A percentile compares a stretch with the other conserved stretches of the same genome.
These are phyloP conservation scores for Dothistroma septosporum DNA, from an alignment of 2,329 filamentous ascomycete genomes.

Conservation along the genomic window DNA sequence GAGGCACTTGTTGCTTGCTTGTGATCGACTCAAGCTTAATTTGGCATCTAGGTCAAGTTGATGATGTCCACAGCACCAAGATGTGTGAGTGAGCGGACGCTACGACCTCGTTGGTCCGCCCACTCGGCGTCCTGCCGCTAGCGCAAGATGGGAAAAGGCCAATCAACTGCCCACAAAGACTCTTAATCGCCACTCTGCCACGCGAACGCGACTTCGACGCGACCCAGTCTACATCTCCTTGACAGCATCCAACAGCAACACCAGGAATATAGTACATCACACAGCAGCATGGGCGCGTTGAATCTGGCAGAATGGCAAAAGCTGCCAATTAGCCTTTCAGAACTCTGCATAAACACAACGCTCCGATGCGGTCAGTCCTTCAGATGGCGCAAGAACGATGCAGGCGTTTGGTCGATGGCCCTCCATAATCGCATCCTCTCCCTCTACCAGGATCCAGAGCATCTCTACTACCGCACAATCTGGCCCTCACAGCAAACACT, in stretches of 20 bases:
- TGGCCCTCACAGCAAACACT: conserved; percentile 43
- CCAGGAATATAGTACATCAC: background rate
- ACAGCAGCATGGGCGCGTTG: conserved; percentile 37
- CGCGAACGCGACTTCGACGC: background rate
- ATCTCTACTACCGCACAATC: conserved; percentile 75
- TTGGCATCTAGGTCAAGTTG: no score
- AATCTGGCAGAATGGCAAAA: conserved; percentile 77
- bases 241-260: background rate
- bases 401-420: conserved; percentile 84
- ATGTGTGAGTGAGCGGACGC: background rate
- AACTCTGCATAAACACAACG: conserved; percentile 92
- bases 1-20: no score
- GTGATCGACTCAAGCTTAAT: no score
- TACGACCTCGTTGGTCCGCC: background rate
- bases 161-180: background rate
- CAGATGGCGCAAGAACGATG: conserved; percentile 78
- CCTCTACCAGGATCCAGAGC: conserved; percentile 72
- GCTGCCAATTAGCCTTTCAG: conserved; percentile 73
- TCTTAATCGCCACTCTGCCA: background rate
- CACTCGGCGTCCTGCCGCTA: background rate
- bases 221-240: background rate
- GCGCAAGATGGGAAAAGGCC: background rate
- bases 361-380: conserved; percentile 95
- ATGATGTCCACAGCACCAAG: background rate
- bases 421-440: conserved; percentile 81